Percentiles rank a stretch among this genome's conserved stretches.
Conservation (phyloP, 2,329 filamentous ascomycete genomes). For the Nemania abortiva region DNA sequence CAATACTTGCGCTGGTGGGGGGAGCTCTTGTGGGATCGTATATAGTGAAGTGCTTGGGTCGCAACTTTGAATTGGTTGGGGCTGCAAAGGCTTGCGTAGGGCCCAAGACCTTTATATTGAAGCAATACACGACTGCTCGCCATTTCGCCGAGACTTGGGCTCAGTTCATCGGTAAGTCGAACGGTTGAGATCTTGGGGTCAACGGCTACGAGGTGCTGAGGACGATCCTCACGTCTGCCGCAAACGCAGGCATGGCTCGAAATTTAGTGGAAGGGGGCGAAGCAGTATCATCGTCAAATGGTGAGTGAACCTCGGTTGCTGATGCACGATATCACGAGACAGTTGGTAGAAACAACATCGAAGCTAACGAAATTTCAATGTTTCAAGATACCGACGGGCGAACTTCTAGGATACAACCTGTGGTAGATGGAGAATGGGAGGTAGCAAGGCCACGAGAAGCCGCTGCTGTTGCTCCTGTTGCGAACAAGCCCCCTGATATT, state of each 20-base stretch:
- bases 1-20: neutral
- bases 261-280: slow-evolving; percentile 1
- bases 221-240: neutral
- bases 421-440: slow-evolving; percentile 22
- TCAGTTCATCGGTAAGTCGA: neutral
- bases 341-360: neutral
- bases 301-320: slow-evolving; percentile 8
- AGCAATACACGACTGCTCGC: neutral
- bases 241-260: slow-evolving; percentile 23
- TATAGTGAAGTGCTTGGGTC: neutral
- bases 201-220: neutral
- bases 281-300: slow-evolving; percentile 2
- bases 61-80: neutral
- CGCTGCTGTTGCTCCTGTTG: neutral
- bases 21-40: neutral
- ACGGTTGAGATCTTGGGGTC: neutral
- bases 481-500: slow-evolving; percentile 36
- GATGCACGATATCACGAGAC: neutral
- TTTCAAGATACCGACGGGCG: neutral
- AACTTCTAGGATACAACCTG: slow-evolving; percentile 1
- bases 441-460: slow-evolving; percentile 17
- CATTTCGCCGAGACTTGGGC: neutral
- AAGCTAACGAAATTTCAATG: neutral
- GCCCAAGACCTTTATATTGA: slow-evolving; percentile 1
- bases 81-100: neutral